Conservation (phyloP, 495 filamentous ascomycete species). For the Apiosordaria backusii region DNA sequence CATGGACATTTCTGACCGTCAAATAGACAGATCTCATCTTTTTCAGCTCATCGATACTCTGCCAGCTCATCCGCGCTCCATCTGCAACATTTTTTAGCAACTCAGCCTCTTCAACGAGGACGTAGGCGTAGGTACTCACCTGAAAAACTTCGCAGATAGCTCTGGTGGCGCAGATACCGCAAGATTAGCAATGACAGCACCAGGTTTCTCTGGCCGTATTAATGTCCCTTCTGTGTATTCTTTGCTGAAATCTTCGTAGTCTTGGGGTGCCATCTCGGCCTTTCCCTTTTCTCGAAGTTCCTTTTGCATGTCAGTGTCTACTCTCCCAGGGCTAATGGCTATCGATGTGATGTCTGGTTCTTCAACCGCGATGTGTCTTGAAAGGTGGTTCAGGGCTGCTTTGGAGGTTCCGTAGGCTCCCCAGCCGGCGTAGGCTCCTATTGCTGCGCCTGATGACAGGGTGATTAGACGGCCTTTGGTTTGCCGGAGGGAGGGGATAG, state of each 20-base stretch:
- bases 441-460: constrained; percentile 72
- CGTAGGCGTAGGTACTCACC: constrained; percentile 43
- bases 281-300: constrained; percentile 64
- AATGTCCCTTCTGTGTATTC: constrained; percentile 65
- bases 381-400: constrained; percentile 83
- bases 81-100: constrained; percentile 49
- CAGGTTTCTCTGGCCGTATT: constrained; percentile 78
- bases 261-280: constrained; percentile 57
- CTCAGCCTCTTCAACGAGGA: background rate
- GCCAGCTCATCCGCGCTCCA: constrained; percentile 68
- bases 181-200: constrained; percentile 78
- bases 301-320: constrained; percentile 92
- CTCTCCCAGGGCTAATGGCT: constrained; percentile 72
- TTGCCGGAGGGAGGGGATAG: constrained; percentile 66
- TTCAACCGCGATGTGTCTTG: constrained; percentile 67
- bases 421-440: constrained; percentile 68
- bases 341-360: constrained; percentile 73
- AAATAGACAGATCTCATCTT: constrained; percentile 2
- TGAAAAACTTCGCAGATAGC: constrained; percentile 71
- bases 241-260: constrained; percentile 64
- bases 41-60: constrained; percentile 51
- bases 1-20: constrained; percentile 14
- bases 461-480: constrained; percentile 68
- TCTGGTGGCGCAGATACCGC: constrained; percentile 54
- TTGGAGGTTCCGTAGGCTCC: constrained; percentile 78